Evolutionary conservation across 371 early-diverging fungal genomes (phyloP).

Genomic region (Mortierella sp.): DNA sequence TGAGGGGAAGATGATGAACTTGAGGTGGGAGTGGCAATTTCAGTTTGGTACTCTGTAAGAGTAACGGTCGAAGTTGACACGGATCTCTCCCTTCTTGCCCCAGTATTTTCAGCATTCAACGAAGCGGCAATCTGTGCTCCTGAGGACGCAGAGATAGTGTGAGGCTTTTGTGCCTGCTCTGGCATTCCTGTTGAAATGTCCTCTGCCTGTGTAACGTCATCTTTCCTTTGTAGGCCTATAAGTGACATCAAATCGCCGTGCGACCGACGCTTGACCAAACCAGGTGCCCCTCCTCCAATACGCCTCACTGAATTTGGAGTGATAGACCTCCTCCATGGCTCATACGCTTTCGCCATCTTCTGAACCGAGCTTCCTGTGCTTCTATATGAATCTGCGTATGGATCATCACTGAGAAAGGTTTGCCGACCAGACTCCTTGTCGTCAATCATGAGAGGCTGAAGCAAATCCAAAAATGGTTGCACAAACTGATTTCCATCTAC

Average conservation of each 20-base stretch:
- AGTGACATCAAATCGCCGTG: slow-evolving; percentile 47
- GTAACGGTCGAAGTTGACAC: slow-evolving; percentile 24
- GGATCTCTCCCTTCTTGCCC: slow-evolving; percentile 18
- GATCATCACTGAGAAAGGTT: slow-evolving; percentile 42
- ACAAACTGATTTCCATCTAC: slow-evolving; percentile 62
- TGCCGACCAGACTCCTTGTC: slow-evolving; percentile 24
- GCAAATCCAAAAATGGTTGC: slow-evolving; percentile 38
- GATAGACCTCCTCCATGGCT: slow-evolving; percentile 43
- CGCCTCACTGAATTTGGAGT: slow-evolving; percentile 18
- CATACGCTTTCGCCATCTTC: slow-evolving; percentile 14
- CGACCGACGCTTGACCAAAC: slow-evolving; percentile 38
- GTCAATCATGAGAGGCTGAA: slow-evolving; percentile 35
- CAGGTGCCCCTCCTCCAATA: slow-evolving; percentile 10
- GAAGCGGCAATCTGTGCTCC: slow-evolving; percentile 22
- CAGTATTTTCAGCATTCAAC: neutral
- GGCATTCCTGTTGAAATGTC: neutral
- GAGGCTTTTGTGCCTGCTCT: slow-evolving; percentile 2
- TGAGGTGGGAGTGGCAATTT: neutral
- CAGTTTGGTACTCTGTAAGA: neutral
- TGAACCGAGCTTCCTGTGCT: neutral
- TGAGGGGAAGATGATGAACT: slow-evolving; percentile 11
- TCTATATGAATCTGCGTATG: slow-evolving; percentile 27
- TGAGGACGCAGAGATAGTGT: slow-evolving; percentile 21
- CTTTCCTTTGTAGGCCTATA: slow-evolving; percentile 37
- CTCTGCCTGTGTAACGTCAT: slow-evolving; percentile 16